Evolutionary conservation across 306 rosid species (phyloP), one percentile per base, ranked within the genome.

Genomic region (Myrica gale): DNA sequence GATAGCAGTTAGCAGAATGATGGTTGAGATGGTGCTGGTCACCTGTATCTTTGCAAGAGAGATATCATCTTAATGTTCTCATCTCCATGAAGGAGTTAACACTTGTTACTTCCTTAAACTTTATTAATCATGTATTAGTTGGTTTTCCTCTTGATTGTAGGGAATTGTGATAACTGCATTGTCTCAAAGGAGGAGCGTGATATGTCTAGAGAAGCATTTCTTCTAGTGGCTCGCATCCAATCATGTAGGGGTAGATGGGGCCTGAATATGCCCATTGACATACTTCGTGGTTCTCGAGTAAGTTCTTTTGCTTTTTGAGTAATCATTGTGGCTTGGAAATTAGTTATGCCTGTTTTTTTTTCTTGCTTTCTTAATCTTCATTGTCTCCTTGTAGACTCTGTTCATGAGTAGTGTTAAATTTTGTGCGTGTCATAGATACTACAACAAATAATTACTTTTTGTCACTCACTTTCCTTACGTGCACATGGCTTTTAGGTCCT

Each of bases 251-350:
- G 90, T 0, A 87, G 60, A 53, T 89, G 97, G 97, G 98, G 97
- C 74, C 81, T 93, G 81, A 93, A 85, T 77, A 91, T 93, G 93
- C 92, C 92, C 48, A 79, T 89, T 76, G 98, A 93, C 83, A 69
- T 93, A 76, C 86, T 93, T 75, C 96, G 97, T 1, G 98, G 98
- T 54, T 93, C 98, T 75, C 91, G 93, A 73, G 97, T 93, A 84
- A 89, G 96, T 78, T 80, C 42, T 79, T 83, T 57, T 69, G 74
- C 41, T 65, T 69, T 68, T 47, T 73, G 74, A 65, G 41, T 16
- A 68, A 6, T 21, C 46, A 21, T 15, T 54, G 12, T 55, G 61
- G 19, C 20, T 12, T 65, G 53, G 67, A 26, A n/a, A 55, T 44
- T 15, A 16, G 21, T 42, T 7, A 76, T 15, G 1, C 23, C 1